Conservation (phyloP, 208 protist genomes). For the Trypanosoma melophagium region DNA sequence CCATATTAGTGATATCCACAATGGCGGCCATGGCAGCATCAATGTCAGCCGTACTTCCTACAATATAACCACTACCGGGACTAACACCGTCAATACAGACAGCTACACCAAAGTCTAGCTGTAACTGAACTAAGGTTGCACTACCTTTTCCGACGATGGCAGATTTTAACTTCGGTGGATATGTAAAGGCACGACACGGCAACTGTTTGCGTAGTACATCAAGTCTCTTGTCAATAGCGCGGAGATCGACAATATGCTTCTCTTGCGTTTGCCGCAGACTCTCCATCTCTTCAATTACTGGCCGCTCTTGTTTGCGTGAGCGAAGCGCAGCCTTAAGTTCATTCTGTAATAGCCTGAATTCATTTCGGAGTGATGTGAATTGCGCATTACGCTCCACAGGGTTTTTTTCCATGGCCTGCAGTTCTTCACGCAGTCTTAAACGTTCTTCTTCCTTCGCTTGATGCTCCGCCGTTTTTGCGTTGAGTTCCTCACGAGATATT, state of each 20-base stretch:
- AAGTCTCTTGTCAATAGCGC: conserved; percentile 23
- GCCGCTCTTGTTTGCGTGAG: conserved; percentile 11
- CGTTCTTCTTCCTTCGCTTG: neutral
- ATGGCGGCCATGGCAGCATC: conserved; percentile 41
- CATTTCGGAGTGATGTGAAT: neutral
- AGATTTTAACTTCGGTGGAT: conserved; percentile 24
- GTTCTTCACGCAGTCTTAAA: neutral
- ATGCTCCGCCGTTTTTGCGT: neutral
- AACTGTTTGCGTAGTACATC: conserved; percentile 26
- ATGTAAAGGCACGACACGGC: conserved; percentile 33
- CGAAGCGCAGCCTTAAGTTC: neutral
- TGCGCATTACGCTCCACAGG: neutral
- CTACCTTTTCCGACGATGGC: conserved; percentile 44
- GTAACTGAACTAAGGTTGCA: conserved; percentile 56
- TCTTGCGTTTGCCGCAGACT: conserved; percentile 25
- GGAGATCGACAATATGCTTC: conserved; percentile 1
- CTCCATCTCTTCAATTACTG: conserved; percentile 24
- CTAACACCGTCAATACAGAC: conserved; percentile 43
- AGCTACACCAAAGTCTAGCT: conserved; percentile 57
- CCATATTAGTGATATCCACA: conserved; percentile 23
- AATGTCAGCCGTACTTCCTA: conserved; percentile 30
- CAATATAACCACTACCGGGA: conserved; percentile 32
- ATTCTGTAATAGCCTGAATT: neutral
- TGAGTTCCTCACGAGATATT: neutral
- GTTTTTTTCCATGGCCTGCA: neutral